A percentile compares a stretch with the other conserved stretches of the same genome.
These are phyloP conservation scores for Adansonia gregorii DNA, from an alignment of 441 rosid genomes.

Conservation along the genomic window DNA sequence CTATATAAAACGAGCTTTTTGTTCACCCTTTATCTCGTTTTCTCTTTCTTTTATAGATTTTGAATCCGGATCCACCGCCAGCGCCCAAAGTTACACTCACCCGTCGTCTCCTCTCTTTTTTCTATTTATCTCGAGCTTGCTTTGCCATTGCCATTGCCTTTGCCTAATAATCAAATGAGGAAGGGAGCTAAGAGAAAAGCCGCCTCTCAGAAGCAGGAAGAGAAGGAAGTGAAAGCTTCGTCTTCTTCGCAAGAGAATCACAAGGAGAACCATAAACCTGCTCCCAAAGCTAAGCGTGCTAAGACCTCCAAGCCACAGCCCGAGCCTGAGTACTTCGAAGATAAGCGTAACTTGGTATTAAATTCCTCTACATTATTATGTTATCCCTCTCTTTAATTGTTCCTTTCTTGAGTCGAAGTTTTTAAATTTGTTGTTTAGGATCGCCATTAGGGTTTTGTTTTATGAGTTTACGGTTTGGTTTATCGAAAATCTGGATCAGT, in stretches of 20 bases:
- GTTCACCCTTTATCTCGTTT: no score
- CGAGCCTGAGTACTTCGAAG: slow-evolving; percentile 80
- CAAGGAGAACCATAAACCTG: slow-evolving; percentile 32
- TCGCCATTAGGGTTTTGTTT: neutral
- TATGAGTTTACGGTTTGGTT: neutral
- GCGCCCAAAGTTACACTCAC: slow-evolving; percentile 20
- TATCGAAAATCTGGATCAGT: neutral
- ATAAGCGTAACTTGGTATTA: slow-evolving; percentile 77
- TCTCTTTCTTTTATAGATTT: slow-evolving; percentile 25
- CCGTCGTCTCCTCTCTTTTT: slow-evolving; percentile 20
- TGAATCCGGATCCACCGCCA: slow-evolving; percentile 49
- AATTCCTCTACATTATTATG: neutral
- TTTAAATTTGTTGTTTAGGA: slow-evolving; percentile 11
- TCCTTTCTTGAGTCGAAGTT: neutral
- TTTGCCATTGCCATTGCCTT: neutral
- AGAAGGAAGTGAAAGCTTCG: slow-evolving; percentile 33
- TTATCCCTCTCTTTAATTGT: no score
- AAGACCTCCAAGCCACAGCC: slow-evolving; percentile 51
- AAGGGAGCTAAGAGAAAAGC: slow-evolving; percentile 78
- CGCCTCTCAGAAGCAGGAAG: slow-evolving; percentile 41
- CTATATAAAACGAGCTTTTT: neutral
- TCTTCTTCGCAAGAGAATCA: slow-evolving; percentile 35
- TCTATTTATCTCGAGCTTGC: slow-evolving; percentile 20
- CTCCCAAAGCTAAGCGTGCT: slow-evolving; percentile 53
- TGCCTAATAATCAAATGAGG: slow-evolving; percentile 44